These are phyloP conservation scores for Cystofilobasidium ferigula DNA, from an alignment of 768 basidiomycete genomes.

Conservation along the genomic window DNA sequence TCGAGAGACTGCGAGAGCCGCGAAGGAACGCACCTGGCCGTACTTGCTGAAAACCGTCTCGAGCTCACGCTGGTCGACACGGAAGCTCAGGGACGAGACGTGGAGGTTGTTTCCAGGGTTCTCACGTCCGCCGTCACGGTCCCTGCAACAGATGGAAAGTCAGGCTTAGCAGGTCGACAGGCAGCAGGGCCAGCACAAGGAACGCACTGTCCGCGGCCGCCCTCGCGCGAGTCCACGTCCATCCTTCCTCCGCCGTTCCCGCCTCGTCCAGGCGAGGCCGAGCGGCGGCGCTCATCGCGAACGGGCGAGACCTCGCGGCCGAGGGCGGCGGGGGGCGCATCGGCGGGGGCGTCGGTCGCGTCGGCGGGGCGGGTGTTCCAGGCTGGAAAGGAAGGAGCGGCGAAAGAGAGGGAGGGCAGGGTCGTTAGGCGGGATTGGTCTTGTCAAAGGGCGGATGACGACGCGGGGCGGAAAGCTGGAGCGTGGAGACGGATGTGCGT, in stretches of 20 bases:
- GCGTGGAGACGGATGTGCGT: background rate
- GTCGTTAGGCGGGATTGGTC: background rate
- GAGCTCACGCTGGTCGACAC: constrained; percentile 70
- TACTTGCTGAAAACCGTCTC: constrained; percentile 78
- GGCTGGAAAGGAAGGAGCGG: background rate
- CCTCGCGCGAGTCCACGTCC: background rate
- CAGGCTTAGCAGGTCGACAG: background rate
- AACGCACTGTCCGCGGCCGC: background rate
- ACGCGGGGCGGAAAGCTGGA: background rate
- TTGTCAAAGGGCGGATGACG: background rate
- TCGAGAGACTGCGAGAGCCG: background rate
- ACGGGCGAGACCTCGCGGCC: constrained; percentile 1
- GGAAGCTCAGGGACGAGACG: constrained; percentile 51
- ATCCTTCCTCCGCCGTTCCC: constrained; percentile 7
- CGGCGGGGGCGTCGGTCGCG: background rate
- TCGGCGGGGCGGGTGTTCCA: constrained; percentile 19
- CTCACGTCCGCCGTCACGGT: constrained; percentile 29
- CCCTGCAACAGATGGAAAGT: background rate
- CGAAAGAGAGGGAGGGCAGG: background rate
- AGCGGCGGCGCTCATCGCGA: constrained; percentile 13
- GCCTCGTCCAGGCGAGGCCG: constrained; percentile 22
- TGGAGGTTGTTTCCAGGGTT: constrained; percentile 61
- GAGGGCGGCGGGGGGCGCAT: background rate
- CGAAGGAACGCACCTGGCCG: constrained; percentile 55
- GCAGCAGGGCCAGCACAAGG: background rate